phyloP scores from a whole-genome alignment of 139 green algal species.

The Raphidocelis subcapitata region DNA sequence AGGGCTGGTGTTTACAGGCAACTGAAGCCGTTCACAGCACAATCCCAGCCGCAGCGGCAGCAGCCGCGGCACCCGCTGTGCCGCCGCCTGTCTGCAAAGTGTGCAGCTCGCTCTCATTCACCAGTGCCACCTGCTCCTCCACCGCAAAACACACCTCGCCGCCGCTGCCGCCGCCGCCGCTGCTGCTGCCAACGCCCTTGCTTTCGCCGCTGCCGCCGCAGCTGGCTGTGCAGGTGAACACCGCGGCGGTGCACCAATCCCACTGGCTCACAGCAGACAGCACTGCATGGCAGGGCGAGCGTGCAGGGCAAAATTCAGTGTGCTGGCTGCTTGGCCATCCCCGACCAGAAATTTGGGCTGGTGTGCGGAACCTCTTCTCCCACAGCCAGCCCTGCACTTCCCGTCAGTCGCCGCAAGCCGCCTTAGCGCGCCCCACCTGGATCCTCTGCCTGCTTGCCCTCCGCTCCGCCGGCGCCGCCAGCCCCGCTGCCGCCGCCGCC shows the following conservation, averaged over 20 bases:
- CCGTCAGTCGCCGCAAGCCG: background rate
- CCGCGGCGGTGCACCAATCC: conserved; percentile 61
- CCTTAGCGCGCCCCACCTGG: background rate
- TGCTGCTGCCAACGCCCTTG: too few relatives aligned
- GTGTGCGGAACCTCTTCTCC: background rate
- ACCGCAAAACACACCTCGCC: too few relatives aligned
- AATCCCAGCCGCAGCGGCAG: too few relatives aligned
- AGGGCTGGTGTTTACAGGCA: too few relatives aligned
- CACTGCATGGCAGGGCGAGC: conserved; percentile 2
- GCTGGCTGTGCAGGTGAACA: conserved; percentile 43
- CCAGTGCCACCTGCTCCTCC: too few relatives aligned
- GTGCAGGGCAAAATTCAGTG: background rate
- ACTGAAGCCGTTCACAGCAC: too few relatives aligned
- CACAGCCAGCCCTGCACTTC: background rate
- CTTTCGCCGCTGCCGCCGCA: background rate
- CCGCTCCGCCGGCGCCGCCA: too few relatives aligned
- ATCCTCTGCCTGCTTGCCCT: background rate
- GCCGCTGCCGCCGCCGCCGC: too few relatives aligned
- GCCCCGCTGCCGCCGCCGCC: background rate
- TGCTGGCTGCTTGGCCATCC: background rate
- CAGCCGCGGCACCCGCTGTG: too few relatives aligned
- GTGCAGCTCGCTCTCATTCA: too few relatives aligned
- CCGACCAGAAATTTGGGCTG: background rate
- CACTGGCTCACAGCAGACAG: conserved; percentile 34
- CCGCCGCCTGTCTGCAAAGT: too few relatives aligned